A percentile compares a stretch with the other conserved stretches of the same genome.
Evolutionary conservation across 164 flowering plant species (phyloP).

Genomic region (Aristolochia fimbriata): DNA sequence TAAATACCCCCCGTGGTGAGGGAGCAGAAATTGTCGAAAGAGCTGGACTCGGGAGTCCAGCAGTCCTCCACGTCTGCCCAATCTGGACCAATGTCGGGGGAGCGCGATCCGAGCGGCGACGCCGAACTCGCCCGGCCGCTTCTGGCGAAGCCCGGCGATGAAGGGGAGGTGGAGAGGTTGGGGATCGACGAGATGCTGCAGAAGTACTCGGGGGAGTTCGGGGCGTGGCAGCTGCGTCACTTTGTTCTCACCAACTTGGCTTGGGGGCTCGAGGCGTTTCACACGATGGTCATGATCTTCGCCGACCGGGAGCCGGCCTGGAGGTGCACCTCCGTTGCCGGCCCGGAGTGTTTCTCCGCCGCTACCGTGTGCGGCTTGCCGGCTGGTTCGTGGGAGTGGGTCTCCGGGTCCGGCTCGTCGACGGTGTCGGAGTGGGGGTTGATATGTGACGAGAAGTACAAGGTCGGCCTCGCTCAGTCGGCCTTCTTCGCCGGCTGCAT

Average conservation of each 20-base stretch:
- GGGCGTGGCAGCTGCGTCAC: conserved; percentile 73
- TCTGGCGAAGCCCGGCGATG: neutral
- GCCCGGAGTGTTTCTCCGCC: neutral
- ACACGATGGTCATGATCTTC: conserved; percentile 96
- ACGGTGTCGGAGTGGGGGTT: conserved; percentile 77
- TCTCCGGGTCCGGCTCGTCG: conserved; percentile 44
- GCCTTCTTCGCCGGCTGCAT: conserved; percentile 80
- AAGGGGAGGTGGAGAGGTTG: conserved; percentile 25
- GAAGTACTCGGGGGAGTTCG: conserved; percentile 72
- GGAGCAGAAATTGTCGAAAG: too few relatives aligned
- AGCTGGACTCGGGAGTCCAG: too few relatives aligned
- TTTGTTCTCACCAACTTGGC: conserved; percentile 71
- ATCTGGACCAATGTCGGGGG: too few relatives aligned
- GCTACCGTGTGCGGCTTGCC: conserved; percentile 37
- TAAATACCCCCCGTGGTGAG: too few relatives aligned
- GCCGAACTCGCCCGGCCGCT: too few relatives aligned
- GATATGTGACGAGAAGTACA: conserved; percentile 64
- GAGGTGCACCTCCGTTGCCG: conserved; percentile 23
- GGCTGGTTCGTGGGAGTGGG: conserved; percentile 83
- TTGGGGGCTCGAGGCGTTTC: conserved; percentile 87
- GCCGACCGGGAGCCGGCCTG: conserved; percentile 80
- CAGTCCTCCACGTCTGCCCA: too few relatives aligned
- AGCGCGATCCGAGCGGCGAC: too few relatives aligned
- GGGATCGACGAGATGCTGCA: conserved; percentile 71
- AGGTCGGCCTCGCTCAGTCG: conserved; percentile 79